Base-by-base conservation (phyloP, 2,329 filamentous ascomycete species). In the Podosphaera aphanis region DNA sequence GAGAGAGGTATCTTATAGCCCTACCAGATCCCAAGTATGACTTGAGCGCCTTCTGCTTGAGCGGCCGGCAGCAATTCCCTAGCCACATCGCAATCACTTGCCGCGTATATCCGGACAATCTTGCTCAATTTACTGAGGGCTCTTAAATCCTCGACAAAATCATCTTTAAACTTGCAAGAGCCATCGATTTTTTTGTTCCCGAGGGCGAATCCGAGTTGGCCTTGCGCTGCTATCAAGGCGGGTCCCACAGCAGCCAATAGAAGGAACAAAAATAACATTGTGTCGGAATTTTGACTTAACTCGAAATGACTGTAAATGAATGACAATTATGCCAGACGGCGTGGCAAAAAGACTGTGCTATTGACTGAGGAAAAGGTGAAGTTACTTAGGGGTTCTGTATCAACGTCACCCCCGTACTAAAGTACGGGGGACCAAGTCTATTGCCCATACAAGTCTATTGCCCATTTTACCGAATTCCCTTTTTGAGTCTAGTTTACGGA, bases 1-100 rank as follows among this genome's bases (percentile, higher is more conserved):
- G 48, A 27, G 15, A 27, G 18, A 19, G 27, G 27, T 37, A 11
- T 23, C 15, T 19, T 31, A 25, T 49, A 55, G 66, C 52, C 44
- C n/a, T 62, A 75, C 77, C 77, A 83, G 56, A 82, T 71, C 49
- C 76, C 78, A 36, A 82, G 62, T n/a, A 82, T 64, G 50, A 82
- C 75, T 62, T 79, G 64, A 62, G 80, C 76, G 16, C 67, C 69
- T 60, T 75, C 74, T 40, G 59, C 59, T 63, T 76, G 73, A 1
- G 78, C 77, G 31, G 76, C 77, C 3, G 77, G 75, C 23, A 82
- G 60, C 46, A 80, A 72, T 49, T 72, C 62, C 58, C 70, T 63
- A 5, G 76, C 72, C 39, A 69, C 71, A 51, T 79, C 66, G 62
- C 79, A 83, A 58, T 82, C 74, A 45, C 65, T 69, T 16, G 74